Conservation (phyloP, 208 protist genomes). For the Leishmania lainsoni region DNA sequence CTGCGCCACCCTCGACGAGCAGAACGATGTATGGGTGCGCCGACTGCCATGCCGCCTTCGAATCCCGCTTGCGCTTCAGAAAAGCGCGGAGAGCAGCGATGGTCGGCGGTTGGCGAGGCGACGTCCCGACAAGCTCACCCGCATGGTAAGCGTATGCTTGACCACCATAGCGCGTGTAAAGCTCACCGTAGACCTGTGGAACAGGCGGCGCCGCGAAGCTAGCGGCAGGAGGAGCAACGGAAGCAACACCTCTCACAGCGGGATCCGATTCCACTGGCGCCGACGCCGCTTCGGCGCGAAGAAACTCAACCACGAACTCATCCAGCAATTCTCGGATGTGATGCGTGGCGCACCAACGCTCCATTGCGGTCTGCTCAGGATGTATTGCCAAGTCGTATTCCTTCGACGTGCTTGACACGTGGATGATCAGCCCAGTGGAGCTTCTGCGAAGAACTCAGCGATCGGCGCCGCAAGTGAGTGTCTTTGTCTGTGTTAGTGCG, state of each 20-base stretch:
- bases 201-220: background rate
- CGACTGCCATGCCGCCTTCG: constrained; percentile 4
- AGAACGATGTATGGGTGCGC: constrained; percentile 14
- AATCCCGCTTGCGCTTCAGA: background rate
- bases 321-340: constrained; percentile 17
- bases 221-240: background rate
- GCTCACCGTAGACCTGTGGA: constrained; percentile 7
- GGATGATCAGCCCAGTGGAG: background rate
- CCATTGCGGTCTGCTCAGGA: background rate
- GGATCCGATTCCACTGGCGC: background rate
- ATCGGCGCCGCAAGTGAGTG: background rate
- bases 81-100: constrained; percentile 7
- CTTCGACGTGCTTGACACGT: background rate
- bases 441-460: background rate
- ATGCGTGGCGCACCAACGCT: constrained; percentile 9
- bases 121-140: constrained; percentile 5
- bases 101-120: constrained; percentile 2
- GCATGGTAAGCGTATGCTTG: constrained; percentile 14
- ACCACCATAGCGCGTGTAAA: constrained; percentile 5
- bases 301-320: constrained; percentile 6
- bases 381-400: background rate
- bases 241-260: background rate
- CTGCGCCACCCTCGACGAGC: background rate
- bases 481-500: background rate
- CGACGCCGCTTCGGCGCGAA: constrained; percentile 11